Evolutionary conservation across 2,329 filamentous ascomycete species (phyloP).

Genomic region (Emericellopsis atlantica): DNA sequence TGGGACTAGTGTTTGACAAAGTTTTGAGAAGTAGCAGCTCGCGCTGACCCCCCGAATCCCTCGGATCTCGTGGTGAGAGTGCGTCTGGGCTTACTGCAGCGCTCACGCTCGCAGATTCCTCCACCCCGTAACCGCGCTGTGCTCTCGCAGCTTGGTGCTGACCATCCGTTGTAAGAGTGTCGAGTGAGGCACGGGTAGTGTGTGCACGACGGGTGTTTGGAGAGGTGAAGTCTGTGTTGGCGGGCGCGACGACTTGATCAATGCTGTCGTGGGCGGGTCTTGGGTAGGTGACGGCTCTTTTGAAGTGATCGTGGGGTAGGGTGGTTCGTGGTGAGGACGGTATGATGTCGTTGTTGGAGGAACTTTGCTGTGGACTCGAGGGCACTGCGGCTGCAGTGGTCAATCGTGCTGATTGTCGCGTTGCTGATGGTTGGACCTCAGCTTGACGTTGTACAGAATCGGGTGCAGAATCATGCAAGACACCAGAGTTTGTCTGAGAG

Average conservation of each 20-base stretch:
- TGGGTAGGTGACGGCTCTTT: slow-evolving; percentile 1
- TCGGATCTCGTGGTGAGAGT: slow-evolving; percentile 3
- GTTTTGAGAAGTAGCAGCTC: slow-evolving; percentile 34
- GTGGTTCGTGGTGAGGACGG: not conserved
- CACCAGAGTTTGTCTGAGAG: too few relatives aligned
- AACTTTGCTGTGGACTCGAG: slow-evolving; percentile 1
- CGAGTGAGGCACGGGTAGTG: slow-evolving; percentile 22
- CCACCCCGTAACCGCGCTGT: slow-evolving; percentile 17
- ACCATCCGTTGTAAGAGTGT: slow-evolving; percentile 15
- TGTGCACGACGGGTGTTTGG: slow-evolving; percentile 24
- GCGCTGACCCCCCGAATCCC: slow-evolving; percentile 19
- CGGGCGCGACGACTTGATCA: slow-evolving; percentile 10
- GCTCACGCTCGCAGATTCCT: not conserved
- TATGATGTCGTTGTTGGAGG: slow-evolving; percentile 1
- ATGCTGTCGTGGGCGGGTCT: not conserved
- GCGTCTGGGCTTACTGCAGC: not conserved
- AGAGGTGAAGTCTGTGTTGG: slow-evolving; percentile 12
- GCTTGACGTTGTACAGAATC: too few relatives aligned
- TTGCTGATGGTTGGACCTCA: too few relatives aligned
- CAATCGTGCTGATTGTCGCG: too few relatives aligned
- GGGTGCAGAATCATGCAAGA: too few relatives aligned
- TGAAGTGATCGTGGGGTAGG: slow-evolving; percentile 1
- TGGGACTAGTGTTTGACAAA: slow-evolving; percentile 19
- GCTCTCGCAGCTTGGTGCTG: slow-evolving; percentile 17
- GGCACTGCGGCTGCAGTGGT: not conserved